Conservation (phyloP, 345 rosid species). For the Cardamine occulta region DNA sequence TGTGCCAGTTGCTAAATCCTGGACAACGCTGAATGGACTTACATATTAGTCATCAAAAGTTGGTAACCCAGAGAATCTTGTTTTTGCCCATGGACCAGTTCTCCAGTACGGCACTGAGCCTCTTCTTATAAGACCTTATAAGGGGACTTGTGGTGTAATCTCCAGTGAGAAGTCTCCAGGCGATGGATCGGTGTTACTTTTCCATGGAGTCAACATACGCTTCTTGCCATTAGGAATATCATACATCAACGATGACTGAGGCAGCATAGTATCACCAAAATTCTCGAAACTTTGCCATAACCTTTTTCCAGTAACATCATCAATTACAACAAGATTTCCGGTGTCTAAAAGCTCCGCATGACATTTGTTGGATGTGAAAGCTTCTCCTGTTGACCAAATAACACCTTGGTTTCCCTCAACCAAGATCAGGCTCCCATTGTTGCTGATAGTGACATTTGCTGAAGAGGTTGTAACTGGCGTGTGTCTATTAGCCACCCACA, state of each 20-base stretch:
- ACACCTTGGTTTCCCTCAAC: constrained; percentile 19
- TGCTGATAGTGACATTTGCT: constrained; percentile 31
- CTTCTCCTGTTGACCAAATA: constrained; percentile 35
- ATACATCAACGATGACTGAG: constrained; percentile 35
- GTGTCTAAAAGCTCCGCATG: constrained; percentile 37
- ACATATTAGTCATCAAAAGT: constrained; percentile 30
- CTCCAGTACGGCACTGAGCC: constrained; percentile 38
- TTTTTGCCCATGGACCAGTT: constrained; percentile 43
- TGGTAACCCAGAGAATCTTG: constrained; percentile 36
- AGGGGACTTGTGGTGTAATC: constrained; percentile 38
- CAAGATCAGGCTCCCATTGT: constrained; percentile 33
- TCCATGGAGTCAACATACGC: constrained; percentile 39
- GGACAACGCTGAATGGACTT: constrained; percentile 38
- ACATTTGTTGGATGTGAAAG: constrained; percentile 16
- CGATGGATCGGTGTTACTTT: constrained; percentile 31
- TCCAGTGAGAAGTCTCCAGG: constrained; percentile 35
- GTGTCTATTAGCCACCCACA: constrained; percentile 49
- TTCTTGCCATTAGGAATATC: constrained; percentile 28
- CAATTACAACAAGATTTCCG: constrained; percentile 36
- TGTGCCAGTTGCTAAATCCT: constrained; percentile 36
- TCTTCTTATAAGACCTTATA: constrained; percentile 30
- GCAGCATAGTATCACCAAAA: constrained; percentile 40
- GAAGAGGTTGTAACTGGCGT: constrained; percentile 18
- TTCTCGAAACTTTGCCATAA: constrained; percentile 45
- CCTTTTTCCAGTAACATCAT: constrained; percentile 21